phyloP scores from a whole-genome alignment of 441 rosid species.

The Pelargonium citronellum region DNA sequence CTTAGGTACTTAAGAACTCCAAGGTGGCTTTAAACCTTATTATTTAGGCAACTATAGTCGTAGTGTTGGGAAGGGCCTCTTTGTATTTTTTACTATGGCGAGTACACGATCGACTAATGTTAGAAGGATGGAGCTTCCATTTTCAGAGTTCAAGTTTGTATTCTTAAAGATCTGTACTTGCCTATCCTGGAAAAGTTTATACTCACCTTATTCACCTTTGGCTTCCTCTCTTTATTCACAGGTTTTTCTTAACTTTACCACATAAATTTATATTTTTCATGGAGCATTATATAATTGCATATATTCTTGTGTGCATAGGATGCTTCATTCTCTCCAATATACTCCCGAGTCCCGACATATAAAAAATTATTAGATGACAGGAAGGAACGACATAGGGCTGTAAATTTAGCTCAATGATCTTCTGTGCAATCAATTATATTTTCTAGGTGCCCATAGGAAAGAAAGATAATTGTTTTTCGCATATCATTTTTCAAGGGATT shows the following conservation, averaged over 20 bases:
- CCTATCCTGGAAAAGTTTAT: neutral
- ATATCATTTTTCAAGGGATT: neutral
- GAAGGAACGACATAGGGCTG: neutral
- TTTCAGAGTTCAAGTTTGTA: neutral
- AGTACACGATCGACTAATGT: neutral
- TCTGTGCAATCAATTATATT: neutral
- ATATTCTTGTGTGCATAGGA: neutral
- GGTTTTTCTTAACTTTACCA: neutral
- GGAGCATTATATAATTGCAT: neutral
- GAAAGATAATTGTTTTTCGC: neutral
- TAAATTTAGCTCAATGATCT: neutral
- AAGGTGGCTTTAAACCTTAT: neutral
- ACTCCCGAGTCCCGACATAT: no score
- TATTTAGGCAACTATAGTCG: neutral
- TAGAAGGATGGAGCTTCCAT: neutral
- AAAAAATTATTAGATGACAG: neutral
- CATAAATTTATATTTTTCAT: neutral
- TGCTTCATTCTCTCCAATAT: neutral
- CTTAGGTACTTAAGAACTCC: neutral
- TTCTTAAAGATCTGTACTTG: neutral
- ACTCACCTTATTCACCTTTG: neutral
- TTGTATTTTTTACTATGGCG: neutral
- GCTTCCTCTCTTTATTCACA: neutral
- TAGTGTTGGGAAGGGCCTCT: neutral
- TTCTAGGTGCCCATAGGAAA: neutral